Evolutionary conservation across 768 basidiomycete genomes (phyloP).

Genomic region (Rhizopogon roseolus): DNA sequence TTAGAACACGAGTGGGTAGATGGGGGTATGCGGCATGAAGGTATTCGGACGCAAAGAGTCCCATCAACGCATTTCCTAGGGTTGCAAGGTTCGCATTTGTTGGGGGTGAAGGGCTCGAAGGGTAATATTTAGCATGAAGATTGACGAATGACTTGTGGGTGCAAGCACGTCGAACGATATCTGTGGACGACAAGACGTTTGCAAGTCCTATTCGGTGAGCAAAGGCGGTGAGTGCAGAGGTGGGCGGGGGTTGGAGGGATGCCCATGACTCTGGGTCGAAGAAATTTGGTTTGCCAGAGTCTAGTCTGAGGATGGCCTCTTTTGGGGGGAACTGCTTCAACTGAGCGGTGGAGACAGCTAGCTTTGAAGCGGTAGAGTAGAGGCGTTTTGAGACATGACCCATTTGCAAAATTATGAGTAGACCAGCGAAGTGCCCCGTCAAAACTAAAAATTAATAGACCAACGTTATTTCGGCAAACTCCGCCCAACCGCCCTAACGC

Average conservation of each 20-base stretch:
- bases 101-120: conserved; percentile 45
- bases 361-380: conserved; percentile 41
- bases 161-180: conserved; percentile 66
- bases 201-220: conserved; percentile 72
- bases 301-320: conserved; percentile 37
- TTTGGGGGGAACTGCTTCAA: conserved; percentile 59
- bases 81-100: conserved; percentile 74
- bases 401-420: conserved; percentile 32
- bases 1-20: conserved; percentile 86
- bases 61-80: conserved; percentile 85
- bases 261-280: conserved; percentile 72
- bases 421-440: conserved; percentile 5
- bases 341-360: conserved; percentile 52
- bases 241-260: conserved; percentile 63
- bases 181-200: conserved; percentile 46
- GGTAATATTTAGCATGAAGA: conserved; percentile 52
- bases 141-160: conserved; percentile 70
- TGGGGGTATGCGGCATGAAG: conserved; percentile 80
- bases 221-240: conserved; percentile 69
- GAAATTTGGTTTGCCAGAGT: conserved; percentile 30
- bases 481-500: conserved; percentile 18
- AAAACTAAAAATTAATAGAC: conserved; percentile 18
- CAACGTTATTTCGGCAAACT: conserved; percentile 26
- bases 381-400: conserved; percentile 56
- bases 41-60: conserved; percentile 84